Evolutionary conservation across 2,329 filamentous ascomycete species (phyloP).

Genomic region (Sarocladium strictum): DNA sequence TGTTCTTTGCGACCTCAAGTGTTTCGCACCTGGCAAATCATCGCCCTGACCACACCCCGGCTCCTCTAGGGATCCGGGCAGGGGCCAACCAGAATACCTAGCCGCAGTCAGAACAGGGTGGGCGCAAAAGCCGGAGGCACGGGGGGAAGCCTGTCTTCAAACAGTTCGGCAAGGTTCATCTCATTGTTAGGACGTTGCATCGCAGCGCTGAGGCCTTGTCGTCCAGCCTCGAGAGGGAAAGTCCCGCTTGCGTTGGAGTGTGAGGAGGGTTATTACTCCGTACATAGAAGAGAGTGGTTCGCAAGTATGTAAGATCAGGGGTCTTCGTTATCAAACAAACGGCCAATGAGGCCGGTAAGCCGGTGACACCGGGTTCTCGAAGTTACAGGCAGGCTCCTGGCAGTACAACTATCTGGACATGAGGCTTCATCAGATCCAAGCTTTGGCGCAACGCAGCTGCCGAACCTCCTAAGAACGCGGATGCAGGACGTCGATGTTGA

Average conservation of each 20-base stretch:
- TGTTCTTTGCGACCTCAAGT: constrained; percentile 5
- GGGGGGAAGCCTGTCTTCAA: not conserved
- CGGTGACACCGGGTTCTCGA: not conserved
- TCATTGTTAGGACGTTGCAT: constrained; percentile 7
- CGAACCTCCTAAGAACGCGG: not conserved
- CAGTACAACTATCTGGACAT: not conserved
- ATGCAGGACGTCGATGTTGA: not conserved
- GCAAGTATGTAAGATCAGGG: not conserved
- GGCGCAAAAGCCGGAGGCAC: not conserved
- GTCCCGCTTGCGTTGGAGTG: not conserved
- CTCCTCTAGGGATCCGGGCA: not conserved
- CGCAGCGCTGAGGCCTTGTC: not conserved
- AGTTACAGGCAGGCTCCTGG: not conserved
- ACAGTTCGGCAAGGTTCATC: not conserved
- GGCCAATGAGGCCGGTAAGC: not conserved
- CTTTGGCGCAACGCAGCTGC: not conserved
- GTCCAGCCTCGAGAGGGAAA: not conserved
- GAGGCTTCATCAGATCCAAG: not conserved
- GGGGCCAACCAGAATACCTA: not conserved
- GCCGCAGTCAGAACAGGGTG: not conserved
- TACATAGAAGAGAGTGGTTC: not conserved
- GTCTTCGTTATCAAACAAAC: not conserved
- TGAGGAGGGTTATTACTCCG: not conserved
- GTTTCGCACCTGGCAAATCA: constrained; percentile 8
- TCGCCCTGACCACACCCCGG: not conserved